Conservation (phyloP, 306 rosid species). For the Cercis canadensis region DNA sequence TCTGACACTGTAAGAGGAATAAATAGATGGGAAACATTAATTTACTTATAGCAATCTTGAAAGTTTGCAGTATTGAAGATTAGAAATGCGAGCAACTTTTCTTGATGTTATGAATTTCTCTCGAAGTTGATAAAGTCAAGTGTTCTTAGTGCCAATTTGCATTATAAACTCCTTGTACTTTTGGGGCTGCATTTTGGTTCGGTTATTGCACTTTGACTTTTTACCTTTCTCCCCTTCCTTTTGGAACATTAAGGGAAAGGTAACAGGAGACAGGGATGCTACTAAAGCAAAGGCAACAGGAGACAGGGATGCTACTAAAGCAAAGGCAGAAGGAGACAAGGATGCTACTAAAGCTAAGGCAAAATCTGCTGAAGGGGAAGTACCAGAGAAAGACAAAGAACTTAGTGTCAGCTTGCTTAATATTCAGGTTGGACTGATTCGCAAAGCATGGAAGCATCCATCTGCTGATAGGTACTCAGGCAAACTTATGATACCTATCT, state of each 20-base stretch:
- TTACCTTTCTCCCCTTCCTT: slow-evolving; percentile 31
- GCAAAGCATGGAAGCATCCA: slow-evolving; percentile 98
- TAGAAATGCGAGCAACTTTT: slow-evolving; percentile 25
- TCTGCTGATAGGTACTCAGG: slow-evolving; percentile 88
- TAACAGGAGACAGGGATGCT: slow-evolving; percentile 52
- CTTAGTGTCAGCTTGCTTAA: slow-evolving; percentile 86
- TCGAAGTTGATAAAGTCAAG: background rate
- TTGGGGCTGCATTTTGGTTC: slow-evolving; percentile 23
- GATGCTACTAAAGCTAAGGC: slow-evolving; percentile 62
- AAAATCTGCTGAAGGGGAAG: slow-evolving; percentile 59
- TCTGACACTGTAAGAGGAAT: slow-evolving; percentile 4
- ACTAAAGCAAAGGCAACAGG: slow-evolving; percentile 50
- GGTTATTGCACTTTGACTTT: slow-evolving; percentile 28
- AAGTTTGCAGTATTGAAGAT: background rate
- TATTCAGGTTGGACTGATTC: slow-evolving; percentile 84
- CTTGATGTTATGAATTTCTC: slow-evolving; percentile 5
- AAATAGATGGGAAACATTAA: slow-evolving; percentile 21
- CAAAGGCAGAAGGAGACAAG: slow-evolving; percentile 50
- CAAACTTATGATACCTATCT: background rate
- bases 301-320: slow-evolving; percentile 54
- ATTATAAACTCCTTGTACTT: slow-evolving; percentile 26
- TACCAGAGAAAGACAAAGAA: slow-evolving; percentile 73
- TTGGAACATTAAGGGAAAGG: slow-evolving; percentile 56
- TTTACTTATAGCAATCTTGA: slow-evolving; percentile 3
- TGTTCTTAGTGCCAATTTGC: background rate